Evolutionary conservation across 1,284 basidiomycete genomes (phyloP).

Genomic region (Ganoderma lucidum): DNA sequence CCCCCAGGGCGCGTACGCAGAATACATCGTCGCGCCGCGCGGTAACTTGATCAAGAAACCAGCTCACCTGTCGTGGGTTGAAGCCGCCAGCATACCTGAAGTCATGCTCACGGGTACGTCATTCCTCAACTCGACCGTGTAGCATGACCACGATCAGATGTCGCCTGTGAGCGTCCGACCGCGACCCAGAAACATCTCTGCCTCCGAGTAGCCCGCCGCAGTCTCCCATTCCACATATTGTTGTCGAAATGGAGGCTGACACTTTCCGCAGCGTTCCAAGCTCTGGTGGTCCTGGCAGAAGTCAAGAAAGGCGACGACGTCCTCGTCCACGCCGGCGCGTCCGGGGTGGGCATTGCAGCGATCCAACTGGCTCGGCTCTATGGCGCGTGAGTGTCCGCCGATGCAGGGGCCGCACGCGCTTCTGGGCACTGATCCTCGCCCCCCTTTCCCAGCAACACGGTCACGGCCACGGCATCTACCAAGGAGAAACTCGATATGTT

Average conservation of each 20-base stretch:
- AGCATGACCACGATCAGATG: background rate
- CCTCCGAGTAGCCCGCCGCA: background rate
- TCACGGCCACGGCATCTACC: constrained; percentile 88
- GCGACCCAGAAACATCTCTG: too few species aligned
- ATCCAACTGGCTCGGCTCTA: constrained; percentile 86
- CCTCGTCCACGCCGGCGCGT: constrained; percentile 90
- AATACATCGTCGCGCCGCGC: constrained; percentile 79
- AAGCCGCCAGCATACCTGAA: constrained; percentile 90
- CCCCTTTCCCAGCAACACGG: constrained; percentile 59
- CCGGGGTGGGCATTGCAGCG: constrained; percentile 91
- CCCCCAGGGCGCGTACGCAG: constrained; percentile 88
- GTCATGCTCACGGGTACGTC: constrained; percentile 81
- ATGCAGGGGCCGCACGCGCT: constrained; percentile 15
- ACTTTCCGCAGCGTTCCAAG: constrained; percentile 75
- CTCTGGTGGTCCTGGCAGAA: constrained; percentile 75
- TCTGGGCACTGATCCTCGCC: constrained; percentile 20
- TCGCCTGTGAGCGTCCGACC: background rate
- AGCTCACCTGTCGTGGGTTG: constrained; percentile 75
- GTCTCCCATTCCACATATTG: background rate
- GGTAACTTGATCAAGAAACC: constrained; percentile 84
- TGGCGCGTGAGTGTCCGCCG: constrained; percentile 66
- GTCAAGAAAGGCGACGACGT: constrained; percentile 79
- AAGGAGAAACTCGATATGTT: constrained; percentile 88
- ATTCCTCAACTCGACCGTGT: background rate
- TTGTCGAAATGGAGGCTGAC: background rate